Conservation (phyloP, 225 moss, liverwort and hornwort species). For the Rhytidiadelphus loreus region DNA sequence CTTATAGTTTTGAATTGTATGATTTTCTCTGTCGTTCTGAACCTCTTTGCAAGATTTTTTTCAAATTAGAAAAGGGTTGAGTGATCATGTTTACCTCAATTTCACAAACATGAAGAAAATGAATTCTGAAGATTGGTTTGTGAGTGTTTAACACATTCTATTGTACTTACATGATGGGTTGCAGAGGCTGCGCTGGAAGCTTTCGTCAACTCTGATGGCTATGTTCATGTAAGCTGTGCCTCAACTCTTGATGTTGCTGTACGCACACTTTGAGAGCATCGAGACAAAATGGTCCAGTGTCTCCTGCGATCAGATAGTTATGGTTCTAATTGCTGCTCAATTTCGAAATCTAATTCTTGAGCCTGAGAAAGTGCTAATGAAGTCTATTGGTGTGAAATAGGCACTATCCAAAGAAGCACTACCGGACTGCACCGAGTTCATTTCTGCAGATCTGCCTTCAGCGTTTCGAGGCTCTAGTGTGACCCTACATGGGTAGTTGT, state of each 20-base stretch:
- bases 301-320: not conserved
- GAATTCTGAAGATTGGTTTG: not conserved
- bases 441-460: conserved; percentile 21
- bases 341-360: not conserved
- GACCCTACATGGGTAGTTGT: conserved; percentile 22
- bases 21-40: not conserved
- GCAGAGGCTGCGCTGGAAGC: conserved; percentile 25
- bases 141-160: not conserved
- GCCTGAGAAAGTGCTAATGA: not conserved
- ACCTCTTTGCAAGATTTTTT: not conserved
- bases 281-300: not conserved
- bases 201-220: conserved; percentile 31
- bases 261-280: not conserved
- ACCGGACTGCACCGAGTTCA: conserved; percentile 25
- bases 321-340: not conserved
- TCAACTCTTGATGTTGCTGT: not conserved
- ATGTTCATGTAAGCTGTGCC: conserved; percentile 19
- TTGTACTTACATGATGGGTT: not conserved
- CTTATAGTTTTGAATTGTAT: not conserved
- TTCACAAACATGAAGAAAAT: not conserved
- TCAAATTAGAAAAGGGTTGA: not conserved
- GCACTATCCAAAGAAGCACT: conserved; percentile 22
- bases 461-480: conserved; percentile 34
- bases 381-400: not conserved
- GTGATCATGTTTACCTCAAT: not conserved